Evolutionary conservation across 1,284 basidiomycete species (phyloP).

Genomic region (Cutaneotrichosporon cutaneum): DNA sequence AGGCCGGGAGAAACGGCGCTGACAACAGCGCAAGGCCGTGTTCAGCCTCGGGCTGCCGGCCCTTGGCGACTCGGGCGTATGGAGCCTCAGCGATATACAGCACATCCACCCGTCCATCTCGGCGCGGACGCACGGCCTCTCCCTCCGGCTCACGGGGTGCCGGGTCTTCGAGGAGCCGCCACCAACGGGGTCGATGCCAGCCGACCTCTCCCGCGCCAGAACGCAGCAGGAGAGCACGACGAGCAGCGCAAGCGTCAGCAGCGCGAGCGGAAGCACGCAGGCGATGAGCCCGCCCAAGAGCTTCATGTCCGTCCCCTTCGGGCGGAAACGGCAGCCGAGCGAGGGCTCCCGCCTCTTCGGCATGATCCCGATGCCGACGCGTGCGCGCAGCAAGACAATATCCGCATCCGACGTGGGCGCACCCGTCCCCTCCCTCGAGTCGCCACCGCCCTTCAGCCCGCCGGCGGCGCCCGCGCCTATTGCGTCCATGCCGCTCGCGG

Average conservation of each 20-base stretch:
- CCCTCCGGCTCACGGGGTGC: slow-evolving; percentile 11
- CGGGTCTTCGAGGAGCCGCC: slow-evolving; percentile 4
- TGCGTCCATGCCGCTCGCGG: too few relatives aligned
- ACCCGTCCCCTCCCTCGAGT: neutral
- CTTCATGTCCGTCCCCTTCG: neutral
- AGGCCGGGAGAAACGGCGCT: neutral
- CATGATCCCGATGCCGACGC: slow-evolving; percentile 3
- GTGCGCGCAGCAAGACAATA: slow-evolving; percentile 18
- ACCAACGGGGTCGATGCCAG: neutral
- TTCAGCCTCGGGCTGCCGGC: slow-evolving; percentile 14
- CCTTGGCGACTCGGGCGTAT: slow-evolving; percentile 5
- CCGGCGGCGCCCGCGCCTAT: neutral
- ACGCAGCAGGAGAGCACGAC: neutral
- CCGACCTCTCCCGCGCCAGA: neutral
- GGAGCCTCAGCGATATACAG: slow-evolving; percentile 23
- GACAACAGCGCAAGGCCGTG: slow-evolving; percentile 9
- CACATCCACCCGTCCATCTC: slow-evolving; percentile 21
- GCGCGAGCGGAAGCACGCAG: too few relatives aligned
- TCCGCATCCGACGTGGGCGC: slow-evolving; percentile 1
- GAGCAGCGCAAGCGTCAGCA: neutral
- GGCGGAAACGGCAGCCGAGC: slow-evolving; percentile 9
- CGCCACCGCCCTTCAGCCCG: neutral
- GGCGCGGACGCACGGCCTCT: slow-evolving; percentile 12
- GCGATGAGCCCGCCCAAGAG: neutral
- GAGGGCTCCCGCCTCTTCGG: slow-evolving; percentile 7